A percentile compares a stretch with the other conserved stretches of the same genome.
Conservation (phyloP, 306 rosid species). For the Lagenaria siceraria region DNA sequence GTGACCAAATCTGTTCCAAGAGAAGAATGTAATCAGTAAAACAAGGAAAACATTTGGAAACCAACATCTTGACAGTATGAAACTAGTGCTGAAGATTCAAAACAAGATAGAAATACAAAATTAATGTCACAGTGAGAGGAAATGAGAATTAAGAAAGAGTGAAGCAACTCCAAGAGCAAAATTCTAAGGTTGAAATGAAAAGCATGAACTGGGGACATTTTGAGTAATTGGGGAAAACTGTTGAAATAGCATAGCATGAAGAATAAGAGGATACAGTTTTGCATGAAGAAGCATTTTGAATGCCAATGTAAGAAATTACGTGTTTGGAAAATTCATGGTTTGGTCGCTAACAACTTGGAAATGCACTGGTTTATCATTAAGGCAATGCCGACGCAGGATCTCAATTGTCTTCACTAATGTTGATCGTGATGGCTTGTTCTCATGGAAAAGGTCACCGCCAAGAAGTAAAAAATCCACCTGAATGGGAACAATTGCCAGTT, state of each 20-base stretch:
- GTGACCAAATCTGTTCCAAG: conserved; percentile 68
- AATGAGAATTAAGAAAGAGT: not conserved
- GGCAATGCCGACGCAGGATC: conserved; percentile 84
- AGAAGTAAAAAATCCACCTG: conserved; percentile 65
- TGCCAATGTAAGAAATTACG: conserved; percentile 21
- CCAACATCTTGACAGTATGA: not conserved
- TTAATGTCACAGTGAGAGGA: not conserved
- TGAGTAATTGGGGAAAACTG: not conserved
- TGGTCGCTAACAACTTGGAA: conserved; percentile 98
- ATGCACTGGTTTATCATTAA: conserved; percentile 67
- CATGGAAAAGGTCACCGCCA: conserved; percentile 96
- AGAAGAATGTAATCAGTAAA: not conserved
- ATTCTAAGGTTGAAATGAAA: not conserved
- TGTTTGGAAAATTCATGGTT: conserved; percentile 66
- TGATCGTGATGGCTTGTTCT: conserved; percentile 85
- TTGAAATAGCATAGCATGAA: not conserved
- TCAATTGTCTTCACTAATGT: conserved; percentile 80
- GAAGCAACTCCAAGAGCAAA: not conserved
- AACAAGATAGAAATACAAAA: not conserved
- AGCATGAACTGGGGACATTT: not conserved
- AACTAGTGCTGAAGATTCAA: not conserved
- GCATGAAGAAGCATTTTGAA: not conserved
- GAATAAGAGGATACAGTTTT: not conserved
- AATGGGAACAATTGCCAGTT: not conserved
- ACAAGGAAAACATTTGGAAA: not conserved